Base-by-base conservation (phyloP, 129 eudicot genomes). In the Lactuca sativa region DNA sequence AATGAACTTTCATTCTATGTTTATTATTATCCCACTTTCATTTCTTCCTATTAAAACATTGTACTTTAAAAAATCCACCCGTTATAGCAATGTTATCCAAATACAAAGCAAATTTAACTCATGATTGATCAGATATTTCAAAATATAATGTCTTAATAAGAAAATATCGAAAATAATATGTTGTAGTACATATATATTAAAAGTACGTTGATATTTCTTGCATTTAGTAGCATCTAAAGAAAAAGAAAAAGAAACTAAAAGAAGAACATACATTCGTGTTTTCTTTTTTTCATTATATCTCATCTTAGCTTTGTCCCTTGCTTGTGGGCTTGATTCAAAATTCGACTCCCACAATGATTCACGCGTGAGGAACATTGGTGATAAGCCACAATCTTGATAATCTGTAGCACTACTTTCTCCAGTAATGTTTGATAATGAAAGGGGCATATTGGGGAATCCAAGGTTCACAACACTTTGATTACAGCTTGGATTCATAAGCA, bases 221-320 rank as follows among this genome's bases (percentile, higher is more conserved):
- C 47, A 40, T 40, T 40, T 9, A 40, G 7, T 9, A 40, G 7
- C 47, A 7, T 9, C 47, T 43, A 43, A 43, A 1, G 14, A 8
- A 12, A 43, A 43, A 43, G 10, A 5, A 40, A 40, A 43, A 43
- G 49, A 43, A 9, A 43, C 3, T 8, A 3, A 14, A 14, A 12
- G 51, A 69, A 43, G 17, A 13, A 36, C 79, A 6, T 84, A 84
- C 89, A 66, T 85, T 73, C 96, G 69, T 36, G 89, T 85, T 81
- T 85, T 85, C 85, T 88, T 88, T 71, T 88, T 86, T 63, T 83
- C 96, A 3, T 85, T 80, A 82, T 85, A 88, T 82, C 92, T 85
- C 92, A 86, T 88, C 84, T 85, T 88, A 4, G 96, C 96, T 79
- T 88, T 81, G 54, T 85, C 89, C 76, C 96, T 81, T 64, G 86